Conservation (phyloP, 352 stramenopile genomes). For the Plasmopara halstedii region DNA sequence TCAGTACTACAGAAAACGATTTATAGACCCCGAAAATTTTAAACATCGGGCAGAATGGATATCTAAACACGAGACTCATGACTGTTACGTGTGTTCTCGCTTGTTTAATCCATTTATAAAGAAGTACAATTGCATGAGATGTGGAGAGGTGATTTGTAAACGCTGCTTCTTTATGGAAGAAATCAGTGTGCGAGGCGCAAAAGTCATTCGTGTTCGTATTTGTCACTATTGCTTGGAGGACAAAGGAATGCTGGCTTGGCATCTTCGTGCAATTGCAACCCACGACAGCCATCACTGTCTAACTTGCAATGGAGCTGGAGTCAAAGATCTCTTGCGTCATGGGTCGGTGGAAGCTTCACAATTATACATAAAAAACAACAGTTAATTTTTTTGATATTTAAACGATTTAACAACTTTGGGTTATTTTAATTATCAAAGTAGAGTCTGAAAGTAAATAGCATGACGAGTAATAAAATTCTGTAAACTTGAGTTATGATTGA, state of each 20-base stretch:
- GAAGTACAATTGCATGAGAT: conserved; percentile 22
- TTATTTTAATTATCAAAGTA: no score
- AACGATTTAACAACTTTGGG: no score
- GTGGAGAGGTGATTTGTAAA: conserved; percentile 20
- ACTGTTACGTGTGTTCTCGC: conserved; percentile 19
- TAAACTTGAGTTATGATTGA: no score
- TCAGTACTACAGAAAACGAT: conserved; percentile 28
- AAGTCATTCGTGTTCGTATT: conserved; percentile 25
- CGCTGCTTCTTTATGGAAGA: conserved; percentile 22
- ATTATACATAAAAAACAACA: no score
- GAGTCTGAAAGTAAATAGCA: no score
- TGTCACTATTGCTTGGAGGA: conserved; percentile 18
- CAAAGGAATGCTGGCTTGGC: conserved; percentile 13
- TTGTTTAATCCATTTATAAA: conserved; percentile 24
- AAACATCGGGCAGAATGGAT: conserved; percentile 18
- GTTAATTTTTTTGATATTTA: no score
- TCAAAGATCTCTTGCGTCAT: conserved; percentile 15
- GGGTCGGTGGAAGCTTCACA: conserved; percentile 1
- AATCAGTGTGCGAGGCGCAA: conserved; percentile 31
- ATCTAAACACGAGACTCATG: conserved; percentile 15
- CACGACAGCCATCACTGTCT: conserved; percentile 17
- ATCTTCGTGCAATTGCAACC: conserved; percentile 7
- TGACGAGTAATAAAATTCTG: no score
- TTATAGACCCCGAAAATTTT: conserved; percentile 32
- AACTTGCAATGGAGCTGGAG: conserved; percentile 11